Conservation (phyloP, 2,329 filamentous ascomycete genomes). For the Sclerotinia glacialis region DNA sequence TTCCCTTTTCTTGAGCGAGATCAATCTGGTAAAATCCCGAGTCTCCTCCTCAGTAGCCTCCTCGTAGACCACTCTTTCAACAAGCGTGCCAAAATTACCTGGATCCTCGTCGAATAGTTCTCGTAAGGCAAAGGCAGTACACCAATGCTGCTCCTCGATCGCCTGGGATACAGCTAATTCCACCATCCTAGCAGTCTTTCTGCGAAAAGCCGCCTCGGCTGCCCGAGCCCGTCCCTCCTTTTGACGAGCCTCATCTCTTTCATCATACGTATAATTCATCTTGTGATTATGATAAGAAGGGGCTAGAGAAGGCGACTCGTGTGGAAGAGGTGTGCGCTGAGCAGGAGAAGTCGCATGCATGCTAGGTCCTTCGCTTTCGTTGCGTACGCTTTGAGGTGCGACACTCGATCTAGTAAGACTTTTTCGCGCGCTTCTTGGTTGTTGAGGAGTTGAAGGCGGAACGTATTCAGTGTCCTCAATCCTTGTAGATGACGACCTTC, state of each 20-base stretch:
- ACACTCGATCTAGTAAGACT: conserved; percentile 26
- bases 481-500: conserved; percentile 27
- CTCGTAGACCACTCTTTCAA: conserved; percentile 57
- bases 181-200: conserved; percentile 50
- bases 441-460: conserved; percentile 20
- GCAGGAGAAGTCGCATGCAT: conserved; percentile 10
- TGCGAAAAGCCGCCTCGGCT: conserved; percentile 29
- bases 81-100: conserved; percentile 51
- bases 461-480: conserved; percentile 22
- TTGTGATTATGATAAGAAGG: conserved; percentile 16
- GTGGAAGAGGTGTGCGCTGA: conserved; percentile 13
- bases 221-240: conserved; percentile 27
- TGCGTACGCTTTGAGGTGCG: conserved; percentile 16
- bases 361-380: conserved; percentile 20
- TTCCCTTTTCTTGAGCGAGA: conserved; percentile 55
- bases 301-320: conserved; percentile 17
- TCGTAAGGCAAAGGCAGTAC: conserved; percentile 60
- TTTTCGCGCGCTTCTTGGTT: conserved; percentile 27
- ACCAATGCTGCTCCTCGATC: conserved; percentile 54
- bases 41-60: conserved; percentile 51
- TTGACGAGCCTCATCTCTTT: conserved; percentile 17
- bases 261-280: conserved; percentile 21
- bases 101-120: conserved; percentile 59
- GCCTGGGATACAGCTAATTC: conserved; percentile 59
- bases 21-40: conserved; percentile 50